phyloP scores from a whole-genome alignment of 352 stramenopile species.

The Globisporangium camurandrum region DNA sequence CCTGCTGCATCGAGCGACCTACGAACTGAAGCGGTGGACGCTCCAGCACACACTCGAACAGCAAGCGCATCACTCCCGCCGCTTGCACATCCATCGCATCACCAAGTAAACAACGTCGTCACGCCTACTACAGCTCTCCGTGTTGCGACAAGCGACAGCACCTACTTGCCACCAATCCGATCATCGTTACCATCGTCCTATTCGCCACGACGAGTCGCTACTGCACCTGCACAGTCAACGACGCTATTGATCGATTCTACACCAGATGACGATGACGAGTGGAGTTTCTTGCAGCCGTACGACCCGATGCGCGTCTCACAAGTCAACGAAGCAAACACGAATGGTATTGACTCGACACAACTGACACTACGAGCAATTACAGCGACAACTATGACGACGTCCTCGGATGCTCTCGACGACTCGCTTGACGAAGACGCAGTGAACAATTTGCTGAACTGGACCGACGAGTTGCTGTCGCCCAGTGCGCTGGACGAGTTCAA shows the following conservation, averaged over 20 bases:
- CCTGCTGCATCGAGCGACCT: too few species aligned
- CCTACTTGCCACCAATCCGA: constrained; percentile 4
- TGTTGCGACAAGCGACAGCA: too few species aligned
- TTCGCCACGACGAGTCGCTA: not conserved
- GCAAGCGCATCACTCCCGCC: not conserved
- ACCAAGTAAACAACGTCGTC: too few species aligned
- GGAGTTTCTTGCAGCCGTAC: constrained; percentile 14
- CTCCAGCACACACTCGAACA: too few species aligned
- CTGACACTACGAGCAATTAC: too few species aligned
- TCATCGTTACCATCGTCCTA: not conserved
- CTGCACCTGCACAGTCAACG: not conserved
- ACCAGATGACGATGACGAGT: constrained; percentile 4
- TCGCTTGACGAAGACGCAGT: constrained; percentile 72
- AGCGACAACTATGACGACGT: too few species aligned
- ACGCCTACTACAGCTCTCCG: too few species aligned
- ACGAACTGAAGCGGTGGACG: not conserved
- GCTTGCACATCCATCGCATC: too few species aligned
- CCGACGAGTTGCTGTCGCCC: constrained; percentile 50
- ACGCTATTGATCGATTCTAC: too few species aligned
- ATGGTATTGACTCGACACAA: too few species aligned
- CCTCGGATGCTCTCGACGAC: constrained; percentile 53
- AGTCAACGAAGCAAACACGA: too few species aligned
- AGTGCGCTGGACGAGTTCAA: constrained; percentile 33
- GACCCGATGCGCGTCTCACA: constrained; percentile 4
- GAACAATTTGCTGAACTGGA: constrained; percentile 77